A percentile compares a stretch with the other conserved stretches of the same genome.
phyloP scores from a whole-genome alignment of 352 stramenopile species.

The Pythium plurisporium region DNA sequence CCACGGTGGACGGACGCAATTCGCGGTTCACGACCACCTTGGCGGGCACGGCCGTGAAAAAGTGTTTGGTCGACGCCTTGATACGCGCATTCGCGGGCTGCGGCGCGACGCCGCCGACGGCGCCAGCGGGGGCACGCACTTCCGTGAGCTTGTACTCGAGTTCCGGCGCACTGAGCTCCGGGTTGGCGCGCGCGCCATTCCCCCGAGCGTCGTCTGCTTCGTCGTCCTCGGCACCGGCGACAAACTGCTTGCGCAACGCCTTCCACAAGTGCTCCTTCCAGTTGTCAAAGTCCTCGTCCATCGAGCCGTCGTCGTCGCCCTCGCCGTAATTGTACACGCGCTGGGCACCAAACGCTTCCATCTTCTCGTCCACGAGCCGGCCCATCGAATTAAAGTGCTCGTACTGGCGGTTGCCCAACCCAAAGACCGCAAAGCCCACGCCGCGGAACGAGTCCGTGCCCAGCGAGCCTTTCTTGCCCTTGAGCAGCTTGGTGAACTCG shows the following conservation, averaged over 20 bases:
- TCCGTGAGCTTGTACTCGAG: slow-evolving; percentile 58
- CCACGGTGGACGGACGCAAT: slow-evolving; percentile 72
- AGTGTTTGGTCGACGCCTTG: slow-evolving; percentile 87
- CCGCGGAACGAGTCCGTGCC: slow-evolving; percentile 32
- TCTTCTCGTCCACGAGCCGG: slow-evolving; percentile 85
- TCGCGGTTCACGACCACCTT: slow-evolving; percentile 89
- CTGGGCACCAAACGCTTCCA: slow-evolving; percentile 82
- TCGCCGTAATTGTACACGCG: slow-evolving; percentile 90
- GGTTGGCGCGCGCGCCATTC: neutral
- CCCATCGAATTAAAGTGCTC: slow-evolving; percentile 98
- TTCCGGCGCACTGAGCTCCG: slow-evolving; percentile 33
- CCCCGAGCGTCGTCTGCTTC: slow-evolving; percentile 10
- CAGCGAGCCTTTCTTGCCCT: slow-evolving; percentile 45
- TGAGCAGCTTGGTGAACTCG: slow-evolving; percentile 91
- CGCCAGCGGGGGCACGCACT: slow-evolving; percentile 26
- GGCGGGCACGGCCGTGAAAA: slow-evolving; percentile 80
- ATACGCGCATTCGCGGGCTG: slow-evolving; percentile 35
- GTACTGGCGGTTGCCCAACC: slow-evolving; percentile 97
- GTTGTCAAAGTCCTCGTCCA: slow-evolving; percentile 92
- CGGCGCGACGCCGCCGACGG: slow-evolving; percentile 6
- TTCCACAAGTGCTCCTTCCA: slow-evolving; percentile 95
- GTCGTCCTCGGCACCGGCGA: slow-evolving; percentile 29
- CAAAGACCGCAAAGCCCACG: slow-evolving; percentile 95
- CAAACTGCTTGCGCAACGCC: slow-evolving; percentile 54
- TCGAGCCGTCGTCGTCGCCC: slow-evolving; percentile 94